Percentiles rank a stretch among this genome's conserved stretches.
Evolutionary conservation across 805 yeast genomes (phyloP).

Genomic region (Suhomyces emberorum): DNA sequence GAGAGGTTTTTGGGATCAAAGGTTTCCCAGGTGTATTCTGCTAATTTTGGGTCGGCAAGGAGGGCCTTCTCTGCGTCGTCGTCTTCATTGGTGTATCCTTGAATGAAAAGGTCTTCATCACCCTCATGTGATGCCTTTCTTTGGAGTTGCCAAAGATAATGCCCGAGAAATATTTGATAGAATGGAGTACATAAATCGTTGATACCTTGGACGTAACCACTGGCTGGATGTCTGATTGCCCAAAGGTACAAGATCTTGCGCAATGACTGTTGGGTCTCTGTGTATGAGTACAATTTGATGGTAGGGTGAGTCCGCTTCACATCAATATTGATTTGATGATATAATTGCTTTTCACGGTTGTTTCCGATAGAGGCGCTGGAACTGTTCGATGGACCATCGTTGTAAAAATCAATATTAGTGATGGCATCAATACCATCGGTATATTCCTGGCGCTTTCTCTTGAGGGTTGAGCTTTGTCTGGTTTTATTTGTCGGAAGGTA

Average conservation of each 20-base stretch:
- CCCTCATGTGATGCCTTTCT: slow-evolving; percentile 8
- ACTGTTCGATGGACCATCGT: slow-evolving; percentile 14
- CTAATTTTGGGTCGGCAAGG: slow-evolving; percentile 22
- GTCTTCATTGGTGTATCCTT: slow-evolving; percentile 29
- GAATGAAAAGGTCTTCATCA: slow-evolving; percentile 29
- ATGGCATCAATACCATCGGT: slow-evolving; percentile 67
- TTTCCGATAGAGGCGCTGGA: slow-evolving; percentile 14
- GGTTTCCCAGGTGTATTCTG: slow-evolving; percentile 41
- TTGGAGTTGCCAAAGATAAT: slow-evolving; percentile 52
- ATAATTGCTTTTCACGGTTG: slow-evolving; percentile 62
- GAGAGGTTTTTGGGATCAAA: slow-evolving; percentile 65
- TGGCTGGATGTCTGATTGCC: slow-evolving; percentile 97
- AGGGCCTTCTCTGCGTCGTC: slow-evolving; percentile 25
- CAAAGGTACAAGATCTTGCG: slow-evolving; percentile 83
- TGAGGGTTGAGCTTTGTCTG: slow-evolving; percentile 65
- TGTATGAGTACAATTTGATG: slow-evolving; percentile 64
- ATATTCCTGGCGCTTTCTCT: slow-evolving; percentile 84
- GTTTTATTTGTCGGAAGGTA: slow-evolving; percentile 84
- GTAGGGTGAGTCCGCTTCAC: slow-evolving; percentile 92
- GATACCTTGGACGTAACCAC: slow-evolving; percentile 97
- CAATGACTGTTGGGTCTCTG: slow-evolving; percentile 71
- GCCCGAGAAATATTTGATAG: slow-evolving; percentile 76
- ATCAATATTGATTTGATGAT: slow-evolving; percentile 95
- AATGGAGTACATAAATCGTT: slow-evolving; percentile 93
- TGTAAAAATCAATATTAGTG: slow-evolving; percentile 40